Conservation (phyloP, 2,329 filamentous ascomycete genomes). For the Anthostomella pinea region DNA sequence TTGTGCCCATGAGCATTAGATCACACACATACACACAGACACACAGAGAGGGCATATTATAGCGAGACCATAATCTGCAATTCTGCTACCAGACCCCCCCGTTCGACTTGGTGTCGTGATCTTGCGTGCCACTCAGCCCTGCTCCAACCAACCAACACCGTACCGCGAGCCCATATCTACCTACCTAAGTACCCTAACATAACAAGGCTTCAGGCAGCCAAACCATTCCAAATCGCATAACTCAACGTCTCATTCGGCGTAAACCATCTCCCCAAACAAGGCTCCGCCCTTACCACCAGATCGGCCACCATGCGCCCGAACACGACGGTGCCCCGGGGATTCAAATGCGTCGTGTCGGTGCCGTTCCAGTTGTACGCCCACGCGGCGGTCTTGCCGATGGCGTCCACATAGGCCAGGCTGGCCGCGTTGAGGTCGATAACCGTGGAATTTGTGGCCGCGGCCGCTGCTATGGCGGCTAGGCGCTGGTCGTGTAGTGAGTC, state of each 20-base stretch:
- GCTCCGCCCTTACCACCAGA: conserved; percentile 36
- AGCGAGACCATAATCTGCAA: too few species aligned
- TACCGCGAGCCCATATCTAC: not conserved
- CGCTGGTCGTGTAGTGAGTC: conserved; percentile 48
- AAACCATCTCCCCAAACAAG: conserved; percentile 26
- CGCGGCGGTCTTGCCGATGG: conserved; percentile 46
- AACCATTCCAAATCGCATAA: conserved; percentile 30
- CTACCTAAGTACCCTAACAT: not conserved
- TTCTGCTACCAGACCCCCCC: too few species aligned
- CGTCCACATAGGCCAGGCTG: conserved; percentile 49
- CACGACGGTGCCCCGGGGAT: conserved; percentile 49
- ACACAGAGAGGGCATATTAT: too few species aligned
- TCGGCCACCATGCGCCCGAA: conserved; percentile 58
- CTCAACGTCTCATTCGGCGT: conserved; percentile 32
- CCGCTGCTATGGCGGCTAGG: conserved; percentile 45
- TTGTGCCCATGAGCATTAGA: too few species aligned
- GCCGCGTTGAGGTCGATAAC: conserved; percentile 51
- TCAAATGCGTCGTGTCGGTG: conserved; percentile 56
- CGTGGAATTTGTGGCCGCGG: conserved; percentile 34
- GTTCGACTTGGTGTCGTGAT: too few species aligned
- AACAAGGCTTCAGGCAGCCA: conserved; percentile 34
- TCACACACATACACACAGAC: too few species aligned
- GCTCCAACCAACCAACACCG: too few species aligned
- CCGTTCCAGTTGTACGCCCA: conserved; percentile 44
- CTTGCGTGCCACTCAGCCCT: too few species aligned